Base-by-base conservation (phyloP, 2,329 filamentous ascomycete species). In the Colletotrichum sp. region DNA sequence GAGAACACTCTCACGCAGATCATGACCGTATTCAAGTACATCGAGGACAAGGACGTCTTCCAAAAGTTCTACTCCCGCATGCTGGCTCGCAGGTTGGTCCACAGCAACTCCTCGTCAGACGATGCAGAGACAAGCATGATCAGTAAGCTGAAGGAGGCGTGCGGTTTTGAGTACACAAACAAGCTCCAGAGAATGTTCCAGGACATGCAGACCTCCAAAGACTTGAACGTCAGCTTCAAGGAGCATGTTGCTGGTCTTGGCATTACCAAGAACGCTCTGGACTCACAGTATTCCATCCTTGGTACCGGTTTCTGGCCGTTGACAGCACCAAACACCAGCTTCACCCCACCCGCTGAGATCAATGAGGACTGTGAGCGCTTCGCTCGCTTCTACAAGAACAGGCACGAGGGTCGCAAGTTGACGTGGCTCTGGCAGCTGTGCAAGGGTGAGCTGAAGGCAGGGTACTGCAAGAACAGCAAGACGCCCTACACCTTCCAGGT, bases 1-100 rank as follows among this genome's bases (percentile, higher is more conserved):
- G 97, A 99, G 85, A 93, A 93, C 77, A 93, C 95, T 36, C 87
- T 98, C 34, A 92, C 91, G 24, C 95, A 98, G 83, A 97, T 99
- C 79, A 99, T 99, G 97, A 98, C 96, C 2, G 95, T 99, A 69
- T 99, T 99, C 91, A 98, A 98, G 87, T 99, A 99, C 84, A 98
- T 99, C 76, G 97, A 99, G 82, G 97, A 99, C 85, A 99, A 99
- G 88, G 97, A 99, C 81, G 97, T 99, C 7, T 99, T 99, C 90
- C 97, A 98, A 84, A 99, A 98, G 84, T 99, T 98, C 85, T 99
- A 99, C 86, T 98, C 96, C 3, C 94, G 96, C 76, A 98, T 98
- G 93, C 87, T 99, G 78, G 97, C 97, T 64, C 95, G 98, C 83
- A 95, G 97, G 79, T 87, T 99, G 69, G 97, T 99, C 21, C 95